Evolutionary conservation across 805 yeast species (phyloP).

Genomic region (Kodamaea nitidulidarum): DNA sequence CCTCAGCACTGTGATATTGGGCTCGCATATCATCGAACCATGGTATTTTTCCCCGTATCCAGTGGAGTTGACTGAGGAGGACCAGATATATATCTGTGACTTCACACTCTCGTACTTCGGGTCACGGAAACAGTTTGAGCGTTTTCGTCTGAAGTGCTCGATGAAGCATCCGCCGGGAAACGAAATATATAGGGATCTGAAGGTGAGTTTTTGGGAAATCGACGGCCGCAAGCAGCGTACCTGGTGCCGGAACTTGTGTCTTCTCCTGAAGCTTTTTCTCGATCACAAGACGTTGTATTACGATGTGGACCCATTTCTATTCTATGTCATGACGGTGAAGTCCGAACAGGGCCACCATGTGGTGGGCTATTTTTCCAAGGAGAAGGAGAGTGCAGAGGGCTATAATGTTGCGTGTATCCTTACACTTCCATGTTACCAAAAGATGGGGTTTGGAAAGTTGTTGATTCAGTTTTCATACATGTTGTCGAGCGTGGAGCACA

Average conservation of each 20-base stretch:
- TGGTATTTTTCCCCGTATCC: slow-evolving; percentile 99
- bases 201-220: slow-evolving; percentile 92
- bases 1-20: slow-evolving; percentile 72
- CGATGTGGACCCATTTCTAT: slow-evolving; percentile 96
- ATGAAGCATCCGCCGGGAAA: slow-evolving; percentile 97
- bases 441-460: slow-evolving; percentile 89
- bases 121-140: slow-evolving; percentile 83
- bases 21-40: slow-evolving; percentile 90
- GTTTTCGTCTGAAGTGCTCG: slow-evolving; percentile 84
- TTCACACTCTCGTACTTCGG: slow-evolving; percentile 87
- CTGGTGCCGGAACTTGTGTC: slow-evolving; percentile 94
- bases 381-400: slow-evolving; percentile 91
- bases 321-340: slow-evolving; percentile 89
- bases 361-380: slow-evolving; percentile 95
- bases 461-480: slow-evolving; percentile 92
- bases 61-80: slow-evolving; percentile 88
- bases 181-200: slow-evolving; percentile 90
- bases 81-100: slow-evolving; percentile 85
- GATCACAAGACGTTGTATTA: slow-evolving; percentile 96
- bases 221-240: slow-evolving; percentile 95
- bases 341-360: slow-evolving; percentile 92
- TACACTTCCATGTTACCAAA: slow-evolving; percentile 93
- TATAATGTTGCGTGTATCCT: slow-evolving; percentile 97
- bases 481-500: slow-evolving; percentile 80
- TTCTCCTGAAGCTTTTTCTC: slow-evolving; percentile 81